Percentiles rank a stretch among this genome's conserved stretches.
Evolutionary conservation across 2,329 filamentous ascomycete genomes (phyloP).

Genomic region (Plenodomus lindquistii): DNA sequence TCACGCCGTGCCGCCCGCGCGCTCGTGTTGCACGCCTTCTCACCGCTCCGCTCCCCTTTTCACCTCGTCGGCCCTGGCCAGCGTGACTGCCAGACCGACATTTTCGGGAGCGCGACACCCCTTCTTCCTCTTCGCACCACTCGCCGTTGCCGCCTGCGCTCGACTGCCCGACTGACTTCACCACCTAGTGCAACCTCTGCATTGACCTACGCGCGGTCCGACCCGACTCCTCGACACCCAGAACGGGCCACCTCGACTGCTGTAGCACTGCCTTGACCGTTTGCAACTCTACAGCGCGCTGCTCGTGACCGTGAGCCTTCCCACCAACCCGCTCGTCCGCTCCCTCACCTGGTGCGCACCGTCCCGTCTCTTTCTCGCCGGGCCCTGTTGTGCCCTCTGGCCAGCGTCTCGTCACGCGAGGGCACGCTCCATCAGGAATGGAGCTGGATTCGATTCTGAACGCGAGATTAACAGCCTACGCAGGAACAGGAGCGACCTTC

Average conservation of each 20-base stretch:
- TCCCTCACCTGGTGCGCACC: slow-evolving; percentile 38
- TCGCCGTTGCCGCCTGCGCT: slow-evolving; percentile 13
- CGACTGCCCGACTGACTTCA: slow-evolving; percentile 34
- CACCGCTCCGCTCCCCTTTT: slow-evolving; percentile 44
- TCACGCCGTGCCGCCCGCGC: slow-evolving; percentile 23
- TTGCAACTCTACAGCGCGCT: slow-evolving; percentile 29
- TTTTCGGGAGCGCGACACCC: slow-evolving; percentile 26
- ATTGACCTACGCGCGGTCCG: slow-evolving; percentile 47
- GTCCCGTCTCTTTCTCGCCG: slow-evolving; percentile 31
- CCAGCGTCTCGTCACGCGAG: slow-evolving; percentile 22
- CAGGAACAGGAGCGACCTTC: slow-evolving; percentile 43
- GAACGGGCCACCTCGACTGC: slow-evolving; percentile 36
- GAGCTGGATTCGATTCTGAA: slow-evolving; percentile 49
- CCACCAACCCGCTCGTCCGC: slow-evolving; percentile 25
- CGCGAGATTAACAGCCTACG: slow-evolving; percentile 46
- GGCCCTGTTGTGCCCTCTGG: slow-evolving; percentile 17
- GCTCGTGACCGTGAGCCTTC: slow-evolving; percentile 28
- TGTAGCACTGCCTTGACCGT: slow-evolving; percentile 19
- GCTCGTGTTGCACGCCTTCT: slow-evolving; percentile 24
- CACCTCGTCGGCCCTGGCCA: slow-evolving; percentile 32
- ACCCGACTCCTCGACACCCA: slow-evolving; percentile 31
- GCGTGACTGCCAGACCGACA: slow-evolving; percentile 30
- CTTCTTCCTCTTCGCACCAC: slow-evolving; percentile 12
- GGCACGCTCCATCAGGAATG: slow-evolving; percentile 33
- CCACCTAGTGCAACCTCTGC: slow-evolving; percentile 41